Base-by-base conservation (phyloP, 202 grass and related monocot genomes). In the Setaria italica region DNA sequence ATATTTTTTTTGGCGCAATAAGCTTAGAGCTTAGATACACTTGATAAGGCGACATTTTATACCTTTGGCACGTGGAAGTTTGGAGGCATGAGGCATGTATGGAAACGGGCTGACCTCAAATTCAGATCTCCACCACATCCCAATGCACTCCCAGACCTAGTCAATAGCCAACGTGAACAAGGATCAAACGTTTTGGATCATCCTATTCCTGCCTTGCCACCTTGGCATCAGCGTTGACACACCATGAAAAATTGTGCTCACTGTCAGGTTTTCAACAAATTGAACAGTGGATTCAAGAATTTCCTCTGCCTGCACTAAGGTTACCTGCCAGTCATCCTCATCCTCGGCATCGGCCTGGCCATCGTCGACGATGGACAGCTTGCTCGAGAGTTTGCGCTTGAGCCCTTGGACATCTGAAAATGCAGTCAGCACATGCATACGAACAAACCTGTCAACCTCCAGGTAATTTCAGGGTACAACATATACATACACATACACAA, bases 371-470 rank as follows among this genome's bases (percentile, higher is more conserved):
- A 66, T 7, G 1, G 88, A 87, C 3, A 92, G 80, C 83, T 87
- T 92, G 72, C 76, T 90, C 5, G 88, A 88, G 13, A 95, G 90
- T 37, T 95, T 95, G 63, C 93, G 88, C 63, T 82, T 95, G 41
- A 95, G 86, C 32, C 90, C 90, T 53, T 85, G 79, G 30, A 85
- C 49, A 86, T 92, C 90, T 92, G 84, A 82, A 87, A 7, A 10
- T 54, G 20, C 21, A 20, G 13, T 43, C 5, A 55, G 15, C 67
- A 84, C 0, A 3, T 1, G 20, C 53, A 39, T 17, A 66, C 3
- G 13, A 17, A 15, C 9, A 45, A n/a, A 11, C 11, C 8, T 62
- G n/a, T 80, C 35, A 37, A 4, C 35, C 35, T 37, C 35, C 35
- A 37, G 4, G 35, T 37, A 25, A 25, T 25, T 25, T 25, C 25